Base-by-base conservation (phyloP, 2,329 filamentous ascomycete genomes). In the Exophiala alcalophila region DNA sequence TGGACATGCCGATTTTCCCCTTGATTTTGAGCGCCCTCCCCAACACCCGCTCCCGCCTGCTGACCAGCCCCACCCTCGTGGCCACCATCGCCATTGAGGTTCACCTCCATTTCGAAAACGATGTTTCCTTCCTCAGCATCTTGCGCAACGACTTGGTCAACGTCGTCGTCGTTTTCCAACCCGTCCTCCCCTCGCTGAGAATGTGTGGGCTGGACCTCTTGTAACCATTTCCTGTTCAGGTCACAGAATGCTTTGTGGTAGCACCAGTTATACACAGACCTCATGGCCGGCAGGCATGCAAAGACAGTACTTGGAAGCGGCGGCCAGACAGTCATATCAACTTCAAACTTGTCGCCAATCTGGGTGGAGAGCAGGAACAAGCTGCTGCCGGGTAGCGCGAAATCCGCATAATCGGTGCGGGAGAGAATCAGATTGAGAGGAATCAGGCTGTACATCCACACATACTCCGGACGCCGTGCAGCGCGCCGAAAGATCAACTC, bases 401-500 rank as follows among this genome's bases (percentile, higher is more conserved):
- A 73, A 53, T 87, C 83, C 20, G 78, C 76, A 33, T 83, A 69
- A 2, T 70, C 73, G 18, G 82, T 80, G 23, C 84, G 72, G 14
- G 82, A 82, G n/a, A 84, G 71, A 8, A 88, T 71, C 6, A 90
- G 70, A 2, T 79, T 72, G 8, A 83, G 71, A 0, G 80, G 83
- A 44, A 90, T 84, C 5, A 86, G 67, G 2, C 83, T 80, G 2
- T 81, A 81, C 19, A 83, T 54, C 44, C 76, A 73, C 28, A 81
- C 58, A 65, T 63, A 69, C 14, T 62, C 55, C 32, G 54, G 40
- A 4, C 63, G 58, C 9, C 61, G 60, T 10, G 60, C 56, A n/a
- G 57, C 54, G 45, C 61, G 53, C 52, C 68, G 56, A 4, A 84
- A 64, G 25, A 84, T 77, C 14, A 66, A 64, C 14, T 67, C 62